Base-by-base conservation (phyloP, 116 monocot genomes). In the Iris pallida region DNA sequence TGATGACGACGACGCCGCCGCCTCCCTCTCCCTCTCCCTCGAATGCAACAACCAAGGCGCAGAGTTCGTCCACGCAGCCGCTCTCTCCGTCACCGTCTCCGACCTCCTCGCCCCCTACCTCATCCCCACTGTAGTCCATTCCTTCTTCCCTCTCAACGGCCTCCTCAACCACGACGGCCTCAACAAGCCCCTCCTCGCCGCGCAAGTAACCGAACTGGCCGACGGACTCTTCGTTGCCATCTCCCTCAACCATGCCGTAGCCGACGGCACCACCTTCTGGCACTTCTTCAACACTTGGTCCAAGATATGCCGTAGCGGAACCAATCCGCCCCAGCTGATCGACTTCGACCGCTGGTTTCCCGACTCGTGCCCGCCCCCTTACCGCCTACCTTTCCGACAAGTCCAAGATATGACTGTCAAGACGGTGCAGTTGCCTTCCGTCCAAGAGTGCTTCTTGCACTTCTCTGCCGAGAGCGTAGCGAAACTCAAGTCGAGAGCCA, bases 401-500 rank as follows among this genome's bases (percentile, higher is more conserved):
- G 58, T 56, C 0, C 42, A 40, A 4, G n/a, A n/a, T n/a, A n/a
- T n/a, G n/a, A n/a, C n/a, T n/a, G n/a, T n/a, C n/a, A n/a, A n/a
- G n/a, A n/a, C n/a, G n/a, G n/a, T 42, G 5, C 2, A 40, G 0
- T 60, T 55, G 8, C 71, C 78, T 5, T 45, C 44, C 5, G n/a
- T 75, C 11, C 58, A 71, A 4, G 90, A 85, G 66, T 69, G 80
- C 61, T 51, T 80, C 2, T 85, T 93, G 73, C 76, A 77, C 68
- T 85, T 93, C 69, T 68, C 89, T 0, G 7, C 58, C 0, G 16
- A 55, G 1, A 60, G 66, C 19, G 55, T 93, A 0, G 77, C 74
- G 7, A 14, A 46, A 53, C 78, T 93, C 0, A 93, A 89, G 74
- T 70, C 71, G 1, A 77, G 46, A 68, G 86, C 93, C 55, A 92